phyloP scores from a whole-genome alignment of 2,329 filamentous ascomycete species.

The Nigrospora osmanthi region DNA sequence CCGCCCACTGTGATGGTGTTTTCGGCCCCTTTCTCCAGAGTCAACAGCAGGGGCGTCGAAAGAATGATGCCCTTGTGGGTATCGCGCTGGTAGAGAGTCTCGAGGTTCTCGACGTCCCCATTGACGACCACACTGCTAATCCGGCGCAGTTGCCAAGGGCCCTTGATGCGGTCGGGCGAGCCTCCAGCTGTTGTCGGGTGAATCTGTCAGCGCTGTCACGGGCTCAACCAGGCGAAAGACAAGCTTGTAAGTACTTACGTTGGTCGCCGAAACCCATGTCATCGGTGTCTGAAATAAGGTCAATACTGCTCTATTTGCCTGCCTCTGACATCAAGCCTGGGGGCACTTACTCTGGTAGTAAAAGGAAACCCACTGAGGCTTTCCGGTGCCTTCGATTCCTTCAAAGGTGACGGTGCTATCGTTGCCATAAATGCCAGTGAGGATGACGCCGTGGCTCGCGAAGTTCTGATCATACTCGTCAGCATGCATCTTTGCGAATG shows the following conservation, averaged over 20 bases:
- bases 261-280: constrained; percentile 53
- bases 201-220: neutral
- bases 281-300: constrained; percentile 34
- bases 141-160: constrained; percentile 50
- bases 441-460: constrained; percentile 34
- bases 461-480: constrained; percentile 26
- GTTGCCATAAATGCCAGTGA: constrained; percentile 46
- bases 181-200: constrained; percentile 31
- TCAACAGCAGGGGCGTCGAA: constrained; percentile 46
- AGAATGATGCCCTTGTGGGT: constrained; percentile 53
- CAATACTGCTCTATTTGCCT: neutral
- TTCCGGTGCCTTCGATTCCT: constrained; percentile 37
- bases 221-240: neutral
- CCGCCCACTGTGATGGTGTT: constrained; percentile 52
- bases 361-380: constrained; percentile 49
- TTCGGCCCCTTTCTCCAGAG: constrained; percentile 38
- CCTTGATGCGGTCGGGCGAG: constrained; percentile 50
- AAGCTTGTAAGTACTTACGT: constrained; percentile 17
- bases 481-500: neutral
- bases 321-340: neutral
- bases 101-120: constrained; percentile 38
- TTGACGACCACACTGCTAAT: constrained; percentile 54
- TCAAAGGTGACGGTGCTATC: constrained; percentile 45
- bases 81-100: constrained; percentile 43
- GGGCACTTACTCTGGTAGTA: constrained; percentile 39